These are phyloP conservation scores for Exidia glandulosa DNA, from an alignment of 768 basidiomycete species.

Conservation along the genomic window DNA sequence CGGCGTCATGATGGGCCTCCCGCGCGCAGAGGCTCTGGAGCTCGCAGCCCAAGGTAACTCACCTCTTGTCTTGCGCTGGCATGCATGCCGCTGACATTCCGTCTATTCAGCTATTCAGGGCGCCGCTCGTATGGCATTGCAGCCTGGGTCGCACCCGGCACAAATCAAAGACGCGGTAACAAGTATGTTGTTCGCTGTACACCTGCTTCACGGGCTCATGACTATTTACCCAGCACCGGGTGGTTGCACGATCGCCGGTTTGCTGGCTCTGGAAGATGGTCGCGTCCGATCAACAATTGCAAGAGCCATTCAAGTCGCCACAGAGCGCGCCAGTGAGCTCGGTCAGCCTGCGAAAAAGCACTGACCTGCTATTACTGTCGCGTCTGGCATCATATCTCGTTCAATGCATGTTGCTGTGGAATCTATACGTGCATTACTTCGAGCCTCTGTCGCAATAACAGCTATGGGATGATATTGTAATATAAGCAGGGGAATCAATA, in stretches of 20 bases:
- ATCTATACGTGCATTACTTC: not conserved
- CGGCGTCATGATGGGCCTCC: constrained; percentile 99
- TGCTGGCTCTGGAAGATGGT: constrained; percentile 90
- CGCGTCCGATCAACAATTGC: constrained; percentile 90
- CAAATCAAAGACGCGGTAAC: constrained; percentile 97
- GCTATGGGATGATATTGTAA: no score
- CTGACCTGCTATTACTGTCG: not conserved
- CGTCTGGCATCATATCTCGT: not conserved
- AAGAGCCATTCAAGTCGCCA: constrained; percentile 86
- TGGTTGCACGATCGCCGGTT: constrained; percentile 96
- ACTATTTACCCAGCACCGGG: constrained; percentile 61
- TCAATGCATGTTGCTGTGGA: not conserved
- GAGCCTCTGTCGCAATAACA: no score
- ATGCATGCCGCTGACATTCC: not conserved
- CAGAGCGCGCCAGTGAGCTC: constrained; percentile 76
- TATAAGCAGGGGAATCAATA: no score
- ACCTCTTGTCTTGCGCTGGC: not conserved
- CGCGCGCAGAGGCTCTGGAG: constrained; percentile 86
- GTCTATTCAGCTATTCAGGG: constrained; percentile 89
- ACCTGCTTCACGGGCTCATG: not conserved
- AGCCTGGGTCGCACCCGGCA: constrained; percentile 83
- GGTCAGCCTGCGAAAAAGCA: constrained; percentile 58
- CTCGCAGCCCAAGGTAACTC: constrained; percentile 81
- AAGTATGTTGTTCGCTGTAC: constrained; percentile 41
- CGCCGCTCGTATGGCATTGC: constrained; percentile 88